Evolutionary conservation across 768 basidiomycete genomes (phyloP), one percentile per base, ranked within the genome.

Genomic region (Hericium alpestre): DNA sequence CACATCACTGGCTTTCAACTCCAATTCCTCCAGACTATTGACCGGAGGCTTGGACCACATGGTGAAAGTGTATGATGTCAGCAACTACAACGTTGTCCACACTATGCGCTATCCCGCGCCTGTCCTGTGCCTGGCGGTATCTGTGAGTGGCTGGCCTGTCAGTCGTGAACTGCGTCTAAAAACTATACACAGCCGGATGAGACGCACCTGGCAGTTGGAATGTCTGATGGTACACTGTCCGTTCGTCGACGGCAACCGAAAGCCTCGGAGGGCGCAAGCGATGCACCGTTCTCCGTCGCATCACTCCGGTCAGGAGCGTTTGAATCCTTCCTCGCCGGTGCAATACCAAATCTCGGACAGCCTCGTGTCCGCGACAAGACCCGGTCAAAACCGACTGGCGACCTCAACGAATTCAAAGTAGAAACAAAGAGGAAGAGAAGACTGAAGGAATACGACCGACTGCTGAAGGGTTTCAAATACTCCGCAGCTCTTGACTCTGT

Each of bases 41-140:
- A 92, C 91, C 0, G 96, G 93, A 32, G 84, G 90, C 46, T 75
- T 99, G 60, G 96, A 99, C 69, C 93, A 95, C 63, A 89, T 99
- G 88, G 91, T 98, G 57, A 99, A 99, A 72, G 94, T 97, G 38
- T 99, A 98, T 73, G 95, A 98, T 70, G 84, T 94, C 39, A 82
- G 87, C 67, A 83, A 83, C 15, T 97, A 95, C 76, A 89, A 90
- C 65, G 96, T 99, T 38, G 84, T 96, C 13, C 96, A 99, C 66
- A 97, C 96, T 4, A 98, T 99, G 92, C 86, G 96, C 48, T 98
- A 98, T 70, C 90, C 95, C 4, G 92, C 93, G 4, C 91, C 93
- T 5, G 71, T 99, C 1, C 76, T 99, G 16, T 91, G 86, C 65
- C 74, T 98, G 46, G 93, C 93, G 15, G 78, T 98, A 49, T 97